Conservation (phyloP, 345 rosid genomes). For the Citrus australasica region DNA sequence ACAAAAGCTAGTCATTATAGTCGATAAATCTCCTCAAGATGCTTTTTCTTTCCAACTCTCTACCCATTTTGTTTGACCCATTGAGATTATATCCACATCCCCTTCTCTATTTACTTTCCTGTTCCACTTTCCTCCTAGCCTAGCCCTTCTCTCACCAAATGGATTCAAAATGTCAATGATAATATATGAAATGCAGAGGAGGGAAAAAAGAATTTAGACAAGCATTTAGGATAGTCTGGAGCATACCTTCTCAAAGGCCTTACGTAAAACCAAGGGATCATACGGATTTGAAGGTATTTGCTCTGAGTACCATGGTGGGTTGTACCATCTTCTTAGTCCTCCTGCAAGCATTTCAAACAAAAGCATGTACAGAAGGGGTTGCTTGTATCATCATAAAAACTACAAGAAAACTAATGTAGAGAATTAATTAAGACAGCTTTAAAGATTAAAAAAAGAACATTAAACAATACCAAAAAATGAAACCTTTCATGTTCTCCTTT, state of each 20-base stretch:
- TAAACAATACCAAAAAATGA: neutral
- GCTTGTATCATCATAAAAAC: constrained; percentile 9
- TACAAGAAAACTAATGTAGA: neutral
- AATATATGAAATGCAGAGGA: neutral
- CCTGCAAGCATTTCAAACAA: constrained; percentile 37
- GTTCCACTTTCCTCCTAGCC: neutral
- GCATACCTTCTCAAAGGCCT: constrained; percentile 66
- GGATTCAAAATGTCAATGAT: neutral
- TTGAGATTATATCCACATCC: neutral
- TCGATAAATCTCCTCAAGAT: neutral
- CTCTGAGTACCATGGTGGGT: constrained; percentile 69
- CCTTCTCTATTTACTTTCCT: neutral
- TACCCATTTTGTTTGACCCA: neutral
- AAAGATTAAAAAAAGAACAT: neutral
- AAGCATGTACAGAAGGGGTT: neutral
- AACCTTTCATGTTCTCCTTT: neutral
- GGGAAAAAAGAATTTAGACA: neutral
- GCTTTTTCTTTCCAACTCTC: neutral
- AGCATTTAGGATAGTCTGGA: constrained; percentile 6
- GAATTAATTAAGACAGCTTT: neutral
- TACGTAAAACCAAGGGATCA: constrained; percentile 49
- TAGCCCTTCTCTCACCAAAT: neutral
- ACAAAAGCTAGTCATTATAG: neutral
- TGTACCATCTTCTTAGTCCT: constrained; percentile 75
- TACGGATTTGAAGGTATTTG: constrained; percentile 65